These are phyloP conservation scores for Senna tora DNA, from an alignment of 306 rosid species.

Conservation along the genomic window DNA sequence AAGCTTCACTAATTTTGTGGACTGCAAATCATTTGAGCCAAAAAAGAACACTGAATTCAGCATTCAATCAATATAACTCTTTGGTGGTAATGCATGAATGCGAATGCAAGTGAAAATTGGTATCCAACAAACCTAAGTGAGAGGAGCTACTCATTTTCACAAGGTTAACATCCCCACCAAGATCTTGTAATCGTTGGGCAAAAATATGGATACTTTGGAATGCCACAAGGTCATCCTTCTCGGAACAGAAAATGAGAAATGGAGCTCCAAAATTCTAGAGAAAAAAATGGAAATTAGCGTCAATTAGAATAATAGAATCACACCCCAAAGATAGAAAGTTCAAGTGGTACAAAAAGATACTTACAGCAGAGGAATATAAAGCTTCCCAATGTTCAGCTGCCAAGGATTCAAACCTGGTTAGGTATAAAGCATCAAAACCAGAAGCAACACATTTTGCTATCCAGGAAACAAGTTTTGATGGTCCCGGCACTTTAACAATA, in stretches of 20 bases:
- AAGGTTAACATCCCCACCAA: conserved; percentile 46
- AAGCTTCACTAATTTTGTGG: background rate
- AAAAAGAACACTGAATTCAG: background rate
- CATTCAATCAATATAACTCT: background rate
- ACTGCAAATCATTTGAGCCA: background rate
- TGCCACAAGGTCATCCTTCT: conserved; percentile 80
- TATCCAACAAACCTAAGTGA: conserved; percentile 28
- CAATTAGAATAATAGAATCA: conserved; percentile 12
- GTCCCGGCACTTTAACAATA: conserved; percentile 76
- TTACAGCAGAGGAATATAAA: conserved; percentile 83
- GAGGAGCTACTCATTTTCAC: conserved; percentile 13
- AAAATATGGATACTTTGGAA: conserved; percentile 65
- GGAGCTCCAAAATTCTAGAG: conserved; percentile 88
- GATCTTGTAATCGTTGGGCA: conserved; percentile 67
- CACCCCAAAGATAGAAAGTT: background rate
- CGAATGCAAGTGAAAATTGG: background rate
- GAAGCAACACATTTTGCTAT: conserved; percentile 83
- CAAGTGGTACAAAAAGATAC: conserved; percentile 40
- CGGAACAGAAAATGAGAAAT: conserved; percentile 84
- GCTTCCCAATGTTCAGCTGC: conserved; percentile 90
- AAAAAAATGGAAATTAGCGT: conserved; percentile 25
- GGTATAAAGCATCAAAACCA: conserved; percentile 86
- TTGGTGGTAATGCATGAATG: background rate
- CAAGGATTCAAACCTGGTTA: conserved; percentile 83
- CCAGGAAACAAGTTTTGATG: conserved; percentile 82